Base-by-base conservation (phyloP, 2,329 filamentous ascomycete species). In the Teratosphaeriaceae sp. region DNA sequence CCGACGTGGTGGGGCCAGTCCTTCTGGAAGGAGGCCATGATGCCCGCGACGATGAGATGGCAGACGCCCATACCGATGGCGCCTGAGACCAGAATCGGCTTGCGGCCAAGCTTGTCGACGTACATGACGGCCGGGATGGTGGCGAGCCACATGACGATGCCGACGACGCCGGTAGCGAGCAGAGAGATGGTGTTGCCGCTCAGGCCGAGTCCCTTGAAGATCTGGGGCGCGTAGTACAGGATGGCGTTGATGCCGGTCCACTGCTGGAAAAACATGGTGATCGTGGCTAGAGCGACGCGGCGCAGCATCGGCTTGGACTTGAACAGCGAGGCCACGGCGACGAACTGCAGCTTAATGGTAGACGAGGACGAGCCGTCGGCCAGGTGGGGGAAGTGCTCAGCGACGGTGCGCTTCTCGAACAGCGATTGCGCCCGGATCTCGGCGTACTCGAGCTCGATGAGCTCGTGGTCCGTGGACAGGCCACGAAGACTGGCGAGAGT, bases 381-480 rank as follows among this genome's bases (percentile, higher is more conserved):
- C 12, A 85, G 67, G 24, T 82, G 69, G 0, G 84, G 85, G 61
- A 85, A 88, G 19, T 80, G 71, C 48, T 84, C 80, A 0, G 76
- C 75, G 8, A 82, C 71, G 1, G 78, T 79, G 24, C 79, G 76
- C 65, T 88, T 85, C 64, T 90, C 85, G 52, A 90, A 92, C 15
- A 85, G 62, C 0, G 79, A 82, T 60, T 88, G 82, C 0, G 85
- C 84, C 61, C 86, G 85, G 65, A 90, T 89, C 60, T 90, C 85
- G n/a, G 88, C 74, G 57, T 84, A 88, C 56, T 90, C 86, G 1
- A 88, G 71, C 50, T 83, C 75, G 27, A 89, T 76, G 0, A 86
- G 72, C 44, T 85, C 79, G 56, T 88, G 75, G 49, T 83, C 75
- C 13, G 67, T 58, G 0, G 76, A 61, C 0, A 86, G 72, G 5